Evolutionary conservation across 768 basidiomycete species (phyloP).

Genomic region (Russula sp.): DNA sequence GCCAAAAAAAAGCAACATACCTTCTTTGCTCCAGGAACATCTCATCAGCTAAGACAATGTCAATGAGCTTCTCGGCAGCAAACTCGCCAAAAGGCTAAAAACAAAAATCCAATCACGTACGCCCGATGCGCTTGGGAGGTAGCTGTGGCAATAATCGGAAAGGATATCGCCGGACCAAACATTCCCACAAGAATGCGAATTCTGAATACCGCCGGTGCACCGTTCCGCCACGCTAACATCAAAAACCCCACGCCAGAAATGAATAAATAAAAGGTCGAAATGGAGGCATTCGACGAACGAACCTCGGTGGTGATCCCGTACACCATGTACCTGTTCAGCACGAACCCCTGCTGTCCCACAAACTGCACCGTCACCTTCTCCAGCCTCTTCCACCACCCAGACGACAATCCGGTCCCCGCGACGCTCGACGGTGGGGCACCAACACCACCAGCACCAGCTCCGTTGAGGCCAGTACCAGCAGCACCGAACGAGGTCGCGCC

Average conservation of each 20-base stretch:
- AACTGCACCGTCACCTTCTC: conserved; percentile 65
- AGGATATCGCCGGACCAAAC: conserved; percentile 78
- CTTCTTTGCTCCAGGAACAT: conserved; percentile 87
- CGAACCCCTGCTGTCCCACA: conserved; percentile 86
- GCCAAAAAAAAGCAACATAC: conserved; percentile 29
- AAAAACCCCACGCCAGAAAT: neutral
- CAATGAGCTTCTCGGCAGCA: neutral
- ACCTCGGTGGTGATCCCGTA: conserved; percentile 61
- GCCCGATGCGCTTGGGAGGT: conserved; percentile 89
- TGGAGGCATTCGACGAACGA: neutral
- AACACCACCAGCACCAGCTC: conserved; percentile 26
- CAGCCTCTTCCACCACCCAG: conserved; percentile 83
- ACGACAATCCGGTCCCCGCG: conserved; percentile 63
- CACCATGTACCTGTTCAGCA: conserved; percentile 78
- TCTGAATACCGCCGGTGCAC: conserved; percentile 89
- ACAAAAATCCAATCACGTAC: conserved; percentile 39
- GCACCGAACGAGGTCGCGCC: conserved; percentile 12
- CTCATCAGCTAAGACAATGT: conserved; percentile 58
- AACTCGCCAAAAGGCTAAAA: neutral
- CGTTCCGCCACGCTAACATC: conserved; percentile 47
- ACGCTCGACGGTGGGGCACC: conserved; percentile 43
- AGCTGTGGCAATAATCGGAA: conserved; percentile 83
- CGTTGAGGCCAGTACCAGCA: conserved; percentile 2
- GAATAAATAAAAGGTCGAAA: neutral
- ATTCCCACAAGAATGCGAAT: conserved; percentile 87